These are phyloP conservation scores for Glycyrrhiza uralensis DNA, from an alignment of 306 rosid genomes.

Conservation along the genomic window DNA sequence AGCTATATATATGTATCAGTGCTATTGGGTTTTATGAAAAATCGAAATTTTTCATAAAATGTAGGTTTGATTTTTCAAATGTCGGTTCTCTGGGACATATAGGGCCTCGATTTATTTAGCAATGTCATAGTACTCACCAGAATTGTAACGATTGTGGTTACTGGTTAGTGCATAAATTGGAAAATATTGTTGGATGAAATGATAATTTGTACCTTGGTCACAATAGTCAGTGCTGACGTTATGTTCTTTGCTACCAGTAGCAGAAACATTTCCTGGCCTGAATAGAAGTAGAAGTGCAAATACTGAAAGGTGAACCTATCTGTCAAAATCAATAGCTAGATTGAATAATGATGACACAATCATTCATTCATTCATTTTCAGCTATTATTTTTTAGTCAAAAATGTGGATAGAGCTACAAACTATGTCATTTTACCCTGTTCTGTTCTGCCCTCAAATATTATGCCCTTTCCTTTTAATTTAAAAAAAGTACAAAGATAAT, in stretches of 20 bases:
- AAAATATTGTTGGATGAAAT: not conserved
- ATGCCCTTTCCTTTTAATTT: not conserved
- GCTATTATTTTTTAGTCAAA: not conserved
- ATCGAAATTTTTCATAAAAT: too few species aligned
- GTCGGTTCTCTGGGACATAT: not conserved
- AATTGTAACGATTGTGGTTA: too few species aligned
- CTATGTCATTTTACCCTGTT: too few species aligned
- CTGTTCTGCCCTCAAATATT: not conserved
- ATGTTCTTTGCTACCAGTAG: not conserved
- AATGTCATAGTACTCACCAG: not conserved
- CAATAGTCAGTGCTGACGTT: not conserved
- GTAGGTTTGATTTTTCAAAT: not conserved
- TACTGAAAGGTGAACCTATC: constrained; percentile 10
- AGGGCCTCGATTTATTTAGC: not conserved
- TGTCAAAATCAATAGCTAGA: constrained; percentile 6
- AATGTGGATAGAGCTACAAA: not conserved
- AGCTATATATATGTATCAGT: not conserved
- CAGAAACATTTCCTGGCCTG: constrained; percentile 1
- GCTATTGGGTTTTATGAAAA: not conserved
- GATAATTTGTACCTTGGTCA: constrained; percentile 12
- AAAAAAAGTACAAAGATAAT: too few species aligned
- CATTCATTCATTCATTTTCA: not conserved
- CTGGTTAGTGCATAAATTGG: too few species aligned
- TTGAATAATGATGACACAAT: not conserved
- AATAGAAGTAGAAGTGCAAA: constrained; percentile 18